phyloP scores from a whole-genome alignment of 2,329 filamentous ascomycete genomes.

The Zymoseptoria passerinii region DNA sequence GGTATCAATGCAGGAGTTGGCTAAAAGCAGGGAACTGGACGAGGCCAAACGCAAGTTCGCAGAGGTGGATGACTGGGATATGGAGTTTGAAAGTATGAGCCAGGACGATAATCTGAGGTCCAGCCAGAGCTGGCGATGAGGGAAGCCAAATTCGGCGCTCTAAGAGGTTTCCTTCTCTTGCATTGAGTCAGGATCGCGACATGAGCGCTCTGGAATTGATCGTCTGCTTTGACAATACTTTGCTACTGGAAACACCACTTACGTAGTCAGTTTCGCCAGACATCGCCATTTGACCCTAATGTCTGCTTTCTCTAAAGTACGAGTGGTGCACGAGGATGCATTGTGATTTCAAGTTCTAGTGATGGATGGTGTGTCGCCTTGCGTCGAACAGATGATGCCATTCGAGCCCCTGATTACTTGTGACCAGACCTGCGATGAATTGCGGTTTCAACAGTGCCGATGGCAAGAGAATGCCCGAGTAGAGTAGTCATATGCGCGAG shows the following conservation, averaged over 20 bases:
- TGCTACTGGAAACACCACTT: background rate
- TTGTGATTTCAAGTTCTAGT: background rate
- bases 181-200: background rate
- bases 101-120: slow-evolving; percentile 33
- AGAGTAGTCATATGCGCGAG: no score
- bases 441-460: no score
- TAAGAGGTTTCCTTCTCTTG: background rate
- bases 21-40: slow-evolving; percentile 32
- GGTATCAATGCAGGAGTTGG: slow-evolving; percentile 25
- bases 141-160: background rate
- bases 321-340: background rate
- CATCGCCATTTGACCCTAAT: background rate
- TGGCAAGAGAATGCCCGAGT: no score
- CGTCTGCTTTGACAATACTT: background rate
- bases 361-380: background rate
- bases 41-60: slow-evolving; percentile 41
- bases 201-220: background rate
- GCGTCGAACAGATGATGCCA: no score
- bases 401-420: no score
- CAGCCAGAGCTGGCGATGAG: slow-evolving; percentile 27
- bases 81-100: slow-evolving; percentile 45
- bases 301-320: background rate
- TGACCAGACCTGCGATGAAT: no score
- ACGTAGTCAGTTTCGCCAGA: background rate
- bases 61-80: slow-evolving; percentile 43